These are phyloP conservation scores for Clonostachys solani DNA, from an alignment of 2,329 filamentous ascomycete genomes.

Conservation along the genomic window DNA sequence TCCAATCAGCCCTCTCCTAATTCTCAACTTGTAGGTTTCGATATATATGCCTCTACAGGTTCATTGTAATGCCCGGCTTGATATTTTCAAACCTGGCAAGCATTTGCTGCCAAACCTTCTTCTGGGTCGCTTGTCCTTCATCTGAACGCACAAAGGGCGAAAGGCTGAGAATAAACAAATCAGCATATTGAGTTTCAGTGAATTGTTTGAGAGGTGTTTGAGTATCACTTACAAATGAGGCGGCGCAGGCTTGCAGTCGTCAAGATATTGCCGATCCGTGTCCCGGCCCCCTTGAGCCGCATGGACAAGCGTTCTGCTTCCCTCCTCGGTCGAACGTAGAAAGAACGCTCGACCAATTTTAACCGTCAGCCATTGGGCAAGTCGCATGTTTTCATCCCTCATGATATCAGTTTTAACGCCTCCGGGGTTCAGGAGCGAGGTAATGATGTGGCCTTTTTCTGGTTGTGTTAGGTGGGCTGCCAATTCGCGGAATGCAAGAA, in stretches of 20 bases:
- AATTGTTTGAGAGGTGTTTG: too few relatives aligned
- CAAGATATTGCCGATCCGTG: slow-evolving; percentile 41
- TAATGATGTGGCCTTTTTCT: slow-evolving; percentile 25
- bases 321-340: slow-evolving; percentile 39
- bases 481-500: slow-evolving; percentile 15
- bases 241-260: slow-evolving; percentile 12
- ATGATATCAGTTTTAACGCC: slow-evolving; percentile 42
- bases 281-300: slow-evolving; percentile 29
- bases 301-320: slow-evolving; percentile 36
- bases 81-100: slow-evolving; percentile 31
- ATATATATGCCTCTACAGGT: background rate
- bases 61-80: slow-evolving; percentile 21
- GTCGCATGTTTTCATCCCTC: slow-evolving; percentile 19
- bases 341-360: slow-evolving; percentile 21
- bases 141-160: slow-evolving; percentile 1
- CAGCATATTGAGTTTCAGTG: slow-evolving; percentile 22
- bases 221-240: too few relatives aligned
- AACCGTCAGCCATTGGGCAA: slow-evolving; percentile 2
- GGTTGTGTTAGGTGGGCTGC: slow-evolving; percentile 9
- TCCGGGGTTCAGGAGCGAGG: slow-evolving; percentile 50
- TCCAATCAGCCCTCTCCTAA: too few relatives aligned
- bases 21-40: too few relatives aligned
- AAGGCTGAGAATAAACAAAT: too few relatives aligned
- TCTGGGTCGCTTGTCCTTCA: slow-evolving; percentile 27
- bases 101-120: slow-evolving; percentile 38